These are phyloP conservation scores for Nicotiana tomentosiformis DNA, from an alignment of 257 asterid species.

Conservation along the genomic window DNA sequence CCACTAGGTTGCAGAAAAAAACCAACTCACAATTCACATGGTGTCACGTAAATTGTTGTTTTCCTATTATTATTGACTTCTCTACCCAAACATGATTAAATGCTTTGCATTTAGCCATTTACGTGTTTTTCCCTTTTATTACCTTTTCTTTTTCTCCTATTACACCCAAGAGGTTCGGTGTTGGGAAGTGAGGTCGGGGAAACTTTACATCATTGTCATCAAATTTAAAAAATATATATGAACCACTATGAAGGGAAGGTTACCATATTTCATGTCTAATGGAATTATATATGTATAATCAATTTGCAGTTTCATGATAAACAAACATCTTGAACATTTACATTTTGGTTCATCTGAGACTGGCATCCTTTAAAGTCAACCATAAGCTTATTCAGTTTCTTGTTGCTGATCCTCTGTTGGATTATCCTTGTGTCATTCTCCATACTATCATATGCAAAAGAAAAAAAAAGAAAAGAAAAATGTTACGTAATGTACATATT, in stretches of 20 bases:
- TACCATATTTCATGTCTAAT: background rate
- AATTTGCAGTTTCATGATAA: background rate
- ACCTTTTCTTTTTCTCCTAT: background rate
- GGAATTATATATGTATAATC: background rate
- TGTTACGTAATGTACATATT: background rate
- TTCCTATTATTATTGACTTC: background rate
- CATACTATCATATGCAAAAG: background rate
- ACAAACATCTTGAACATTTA: background rate
- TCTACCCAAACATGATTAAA: background rate
- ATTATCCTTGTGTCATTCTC: background rate
- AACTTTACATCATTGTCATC: background rate
- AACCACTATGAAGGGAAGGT: background rate
- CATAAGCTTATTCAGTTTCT: slow-evolving; percentile 3
- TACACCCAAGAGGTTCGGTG: background rate
- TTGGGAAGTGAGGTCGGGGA: background rate
- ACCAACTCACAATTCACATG: background rate
- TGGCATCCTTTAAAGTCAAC: background rate
- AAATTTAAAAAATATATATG: background rate
- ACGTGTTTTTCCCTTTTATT: background rate
- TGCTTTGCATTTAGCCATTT: background rate
- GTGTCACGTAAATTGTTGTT: background rate
- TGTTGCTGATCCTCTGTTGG: slow-evolving; percentile 1
- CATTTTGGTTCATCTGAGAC: background rate
- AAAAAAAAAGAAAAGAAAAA: background rate
- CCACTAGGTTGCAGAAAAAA: background rate